Percentiles rank a stretch among this genome's conserved stretches.
Evolutionary conservation across 345 rosid genomes (phyloP).

Genomic region (Turnera subulata): DNA sequence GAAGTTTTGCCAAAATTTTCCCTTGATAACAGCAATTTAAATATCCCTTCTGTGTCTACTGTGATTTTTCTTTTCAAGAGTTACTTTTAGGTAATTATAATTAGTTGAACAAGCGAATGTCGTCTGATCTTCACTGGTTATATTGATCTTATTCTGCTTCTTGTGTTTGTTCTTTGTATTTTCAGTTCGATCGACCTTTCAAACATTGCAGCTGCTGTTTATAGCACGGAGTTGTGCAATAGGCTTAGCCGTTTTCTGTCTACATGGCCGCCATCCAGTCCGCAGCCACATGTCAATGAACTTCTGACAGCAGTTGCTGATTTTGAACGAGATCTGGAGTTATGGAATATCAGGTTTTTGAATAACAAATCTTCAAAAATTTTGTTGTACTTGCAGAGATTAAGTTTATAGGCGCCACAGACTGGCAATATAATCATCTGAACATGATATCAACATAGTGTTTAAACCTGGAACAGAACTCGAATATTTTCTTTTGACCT

Average conservation of each 20-base stretch:
- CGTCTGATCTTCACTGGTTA: too few species aligned
- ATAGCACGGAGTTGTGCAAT: constrained; percentile 28
- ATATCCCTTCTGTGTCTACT: too few species aligned
- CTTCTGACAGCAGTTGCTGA: constrained; percentile 28
- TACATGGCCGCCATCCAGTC: constrained; percentile 32
- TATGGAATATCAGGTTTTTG: constrained; percentile 28
- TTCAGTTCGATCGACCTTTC: constrained; percentile 32
- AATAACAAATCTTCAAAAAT: not conserved
- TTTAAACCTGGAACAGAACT: constrained; percentile 2
- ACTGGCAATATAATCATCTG: not conserved
- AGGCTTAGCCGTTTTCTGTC: constrained; percentile 26
- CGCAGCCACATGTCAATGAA: constrained; percentile 29
- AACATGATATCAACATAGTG: constrained; percentile 7
- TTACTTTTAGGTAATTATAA: not conserved
- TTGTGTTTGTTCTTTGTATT: constrained; percentile 6
- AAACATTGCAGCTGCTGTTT: constrained; percentile 26
- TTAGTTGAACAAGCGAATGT: not conserved
- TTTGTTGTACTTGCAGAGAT: not conserved
- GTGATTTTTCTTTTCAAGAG: not conserved
- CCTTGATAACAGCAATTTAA: too few species aligned
- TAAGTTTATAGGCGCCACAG: not conserved
- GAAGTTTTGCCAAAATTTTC: too few species aligned
- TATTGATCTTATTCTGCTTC: not conserved
- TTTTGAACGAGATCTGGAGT: constrained; percentile 23
- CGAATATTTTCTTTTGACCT: constrained; percentile 9